Conservation (phyloP, 83 land plant genomes). For the Thuja plicata region DNA sequence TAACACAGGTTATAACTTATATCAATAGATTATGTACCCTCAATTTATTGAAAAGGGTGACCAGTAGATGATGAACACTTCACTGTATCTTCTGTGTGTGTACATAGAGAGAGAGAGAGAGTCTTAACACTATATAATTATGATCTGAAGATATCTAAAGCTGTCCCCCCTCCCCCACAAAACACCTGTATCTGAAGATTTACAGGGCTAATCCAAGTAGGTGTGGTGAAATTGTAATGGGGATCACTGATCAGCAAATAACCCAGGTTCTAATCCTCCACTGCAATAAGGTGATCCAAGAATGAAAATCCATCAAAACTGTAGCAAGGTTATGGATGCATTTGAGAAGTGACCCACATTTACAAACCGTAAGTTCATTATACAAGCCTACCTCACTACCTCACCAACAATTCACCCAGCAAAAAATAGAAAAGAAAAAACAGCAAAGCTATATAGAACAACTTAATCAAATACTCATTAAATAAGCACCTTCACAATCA, state of each 20-base stretch:
- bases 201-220: background rate
- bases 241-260: background rate
- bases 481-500: background rate
- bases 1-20: no score
- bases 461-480: background rate
- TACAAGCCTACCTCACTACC: background rate
- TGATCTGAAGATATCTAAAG: background rate
- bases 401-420: background rate
- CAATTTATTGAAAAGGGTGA: background rate
- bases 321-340: background rate
- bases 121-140: no score
- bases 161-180: background rate
- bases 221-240: background rate
- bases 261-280: background rate
- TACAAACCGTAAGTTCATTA: background rate
- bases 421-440: background rate
- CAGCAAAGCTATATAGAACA: background rate
- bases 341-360: background rate
- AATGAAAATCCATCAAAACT: background rate
- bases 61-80: background rate
- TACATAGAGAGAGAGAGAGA: no score
- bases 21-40: no score
- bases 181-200: background rate
- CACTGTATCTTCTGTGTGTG: no score
- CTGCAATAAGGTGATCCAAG: background rate